phyloP scores from a whole-genome alignment of 805 yeast genomes.

The Candida argentea region DNA sequence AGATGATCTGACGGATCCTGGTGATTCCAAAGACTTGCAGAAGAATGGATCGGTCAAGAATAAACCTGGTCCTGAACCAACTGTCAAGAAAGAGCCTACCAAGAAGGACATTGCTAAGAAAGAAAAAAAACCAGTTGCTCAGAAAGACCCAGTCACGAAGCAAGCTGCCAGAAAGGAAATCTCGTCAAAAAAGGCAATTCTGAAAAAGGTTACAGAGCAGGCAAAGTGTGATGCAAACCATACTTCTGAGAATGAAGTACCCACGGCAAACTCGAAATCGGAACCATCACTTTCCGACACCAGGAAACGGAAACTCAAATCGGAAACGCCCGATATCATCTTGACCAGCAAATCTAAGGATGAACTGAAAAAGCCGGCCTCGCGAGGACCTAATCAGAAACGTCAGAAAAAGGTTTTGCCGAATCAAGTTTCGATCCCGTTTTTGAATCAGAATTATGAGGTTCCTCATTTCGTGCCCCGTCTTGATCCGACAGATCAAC shows the following conservation, averaged over 20 bases:
- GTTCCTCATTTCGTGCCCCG: too few relatives aligned
- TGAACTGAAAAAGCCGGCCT: conserved; percentile 16
- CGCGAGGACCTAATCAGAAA: conserved; percentile 7
- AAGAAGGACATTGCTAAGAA: conserved; percentile 4
- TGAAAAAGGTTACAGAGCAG: conserved; percentile 1
- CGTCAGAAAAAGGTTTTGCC: conserved; percentile 13
- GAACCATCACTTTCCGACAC: too few relatives aligned
- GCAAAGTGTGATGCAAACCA: conserved; percentile 1
- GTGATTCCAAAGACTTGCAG: conserved; percentile 1
- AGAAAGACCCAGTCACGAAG: conserved; percentile 4
- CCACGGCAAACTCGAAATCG: too few relatives aligned
- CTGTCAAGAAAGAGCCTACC: not conserved
- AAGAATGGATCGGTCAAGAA: conserved; percentile 2
- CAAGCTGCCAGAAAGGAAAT: conserved; percentile 6
- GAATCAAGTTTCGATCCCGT: conserved; percentile 6
- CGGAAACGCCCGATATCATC: conserved; percentile 5
- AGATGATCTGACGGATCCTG: conserved; percentile 2
- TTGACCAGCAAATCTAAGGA: conserved; percentile 6
- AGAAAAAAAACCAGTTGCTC: conserved; percentile 3
- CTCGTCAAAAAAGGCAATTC: conserved; percentile 3
- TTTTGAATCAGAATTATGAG: too few relatives aligned
- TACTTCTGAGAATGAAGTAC: conserved; percentile 1
- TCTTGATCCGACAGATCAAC: too few relatives aligned
- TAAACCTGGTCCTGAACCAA: conserved; percentile 1
- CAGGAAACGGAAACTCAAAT: too few relatives aligned